Conservation (phyloP, 345 rosid species). For the Salix udensis region DNA sequence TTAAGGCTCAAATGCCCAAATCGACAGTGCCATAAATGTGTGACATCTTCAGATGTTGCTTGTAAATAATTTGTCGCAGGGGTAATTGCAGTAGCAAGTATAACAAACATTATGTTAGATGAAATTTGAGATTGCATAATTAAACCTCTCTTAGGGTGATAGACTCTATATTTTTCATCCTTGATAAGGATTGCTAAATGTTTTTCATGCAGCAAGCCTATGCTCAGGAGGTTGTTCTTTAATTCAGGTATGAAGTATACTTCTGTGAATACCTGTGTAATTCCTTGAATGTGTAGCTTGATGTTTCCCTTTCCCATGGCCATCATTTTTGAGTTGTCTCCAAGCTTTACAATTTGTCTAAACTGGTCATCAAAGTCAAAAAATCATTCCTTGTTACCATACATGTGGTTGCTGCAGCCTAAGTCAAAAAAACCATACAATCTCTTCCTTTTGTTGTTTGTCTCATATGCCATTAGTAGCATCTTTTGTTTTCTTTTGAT, state of each 20-base stretch:
- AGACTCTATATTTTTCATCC: slow-evolving; percentile 7
- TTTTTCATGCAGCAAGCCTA: not conserved
- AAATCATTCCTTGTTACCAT: slow-evolving; percentile 4
- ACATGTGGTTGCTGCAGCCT: not conserved
- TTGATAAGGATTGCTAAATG: slow-evolving; percentile 8
- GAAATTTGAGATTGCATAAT: slow-evolving; percentile 7
- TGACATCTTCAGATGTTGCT: slow-evolving; percentile 1
- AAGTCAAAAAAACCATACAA: slow-evolving; percentile 8
- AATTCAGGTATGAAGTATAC: not conserved
- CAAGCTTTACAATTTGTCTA: slow-evolving; percentile 3
- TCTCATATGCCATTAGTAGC: not conserved
- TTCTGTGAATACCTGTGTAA: not conserved
- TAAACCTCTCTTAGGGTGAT: not conserved
- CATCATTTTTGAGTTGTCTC: not conserved
- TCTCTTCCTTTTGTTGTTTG: not conserved
- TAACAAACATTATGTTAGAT: not conserved
- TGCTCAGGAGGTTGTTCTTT: not conserved
- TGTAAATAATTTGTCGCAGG: not conserved
- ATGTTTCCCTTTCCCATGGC: slow-evolving; percentile 9
- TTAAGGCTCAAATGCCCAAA: not conserved
- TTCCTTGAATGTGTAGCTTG: not conserved
- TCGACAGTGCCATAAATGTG: slow-evolving; percentile 1
- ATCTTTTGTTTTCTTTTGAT: not conserved
- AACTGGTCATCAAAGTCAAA: slow-evolving; percentile 4
- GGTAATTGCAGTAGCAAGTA: not conserved